Base-by-base conservation (phyloP, 129 eudicot species). In the Centella asiatica region DNA sequence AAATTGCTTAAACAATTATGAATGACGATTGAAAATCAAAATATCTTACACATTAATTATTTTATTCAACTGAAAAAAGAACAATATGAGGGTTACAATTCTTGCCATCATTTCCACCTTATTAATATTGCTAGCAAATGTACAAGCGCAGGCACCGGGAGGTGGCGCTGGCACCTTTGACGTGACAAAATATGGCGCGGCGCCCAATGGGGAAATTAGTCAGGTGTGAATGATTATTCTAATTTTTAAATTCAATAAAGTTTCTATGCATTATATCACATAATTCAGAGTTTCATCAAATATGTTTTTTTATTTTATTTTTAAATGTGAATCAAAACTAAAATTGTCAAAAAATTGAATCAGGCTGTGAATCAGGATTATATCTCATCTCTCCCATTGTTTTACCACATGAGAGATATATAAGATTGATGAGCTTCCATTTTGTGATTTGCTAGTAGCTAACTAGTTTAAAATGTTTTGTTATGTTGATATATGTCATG, bases 141-240 rank as follows among this genome's bases (percentile, higher is more conserved):
- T 32, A 1, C 19, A 33, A 64, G 58, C 32, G 2, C 69, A 64
- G 48, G 44, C n/a, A n/a, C n/a, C n/a, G n/a, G n/a, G n/a, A n/a
- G n/a, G n/a, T n/a, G n/a, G n/a, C n/a, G n/a, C 8, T 32, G 62
- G 44, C 4, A 13, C 7, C n/a, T 37, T 64, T 48, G 69, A 49
- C 19, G 28, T 64, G n/a, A 48, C 59, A 9, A 64, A 48, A 19
- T 64, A n/a, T 25, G 69, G 58, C 5, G 69, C 48, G 22, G 49
- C 33, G 34, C 23, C 69, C 1, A 33, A 64, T 33, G 22, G n/a
- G 22, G 69, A 64, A 29, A 49, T 64, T 22, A 48, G 47, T 28
- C 1, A 29, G 69, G 69, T 49, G 20, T 46, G 42, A 28, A 44
- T 7, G 2, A 13, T 1, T 8, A 12, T 1, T 15, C 5, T 0